Base-by-base conservation (phyloP, 495 filamentous ascomycete species). In the Cladorrhinum samala region DNA sequence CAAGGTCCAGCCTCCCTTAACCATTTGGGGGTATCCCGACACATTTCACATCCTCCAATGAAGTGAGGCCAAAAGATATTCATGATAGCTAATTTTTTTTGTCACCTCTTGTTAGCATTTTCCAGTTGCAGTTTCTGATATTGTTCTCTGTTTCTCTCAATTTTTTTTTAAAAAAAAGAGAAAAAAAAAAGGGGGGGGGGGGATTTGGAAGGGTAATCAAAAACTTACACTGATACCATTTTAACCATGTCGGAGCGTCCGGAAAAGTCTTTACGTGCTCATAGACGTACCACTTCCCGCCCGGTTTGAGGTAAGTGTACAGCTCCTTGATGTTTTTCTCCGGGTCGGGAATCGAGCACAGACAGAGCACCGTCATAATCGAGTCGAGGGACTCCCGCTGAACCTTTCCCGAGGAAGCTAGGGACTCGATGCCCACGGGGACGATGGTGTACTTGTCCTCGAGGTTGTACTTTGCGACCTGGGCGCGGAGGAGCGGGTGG, bases 261-360 rank as follows among this genome's bases (percentile, higher is more conserved):
- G 21, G 20, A 19, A 39, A 58, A 43, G 44, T 54, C 46, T 74
- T 70, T 30, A 90, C 83, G 70, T 91, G 87, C 72, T 91, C 87
- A 40, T 80, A 84, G 11, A 88, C 73, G 40, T 88, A 78, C 78
- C 87, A 76, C 39, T 73, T 62, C 0, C 87, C 87, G 9, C 86
- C 87, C 0, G 83, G 81, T 60, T 78, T 82, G 18, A 91, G 65
- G 53, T 83, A 70, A 2, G 58, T 50, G 68, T 88, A 90, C 49
- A 90, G 59, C 46, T 80, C 77, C 13, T 56, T 61, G 14, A 78
- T 77, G 41, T 84, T 81, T 9, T 59, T 58, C 56, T 81, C 72
- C 27, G 84, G 79, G 11, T 81, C 69, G 1, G 85, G 85, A 49
- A 90, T 83, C 46, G 80, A 83, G 68, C 87, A 91, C 3, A 91